Evolutionary conservation across 805 yeast genomes (phyloP), one percentile per base, ranked within the genome.

Genomic region (Suhomyces kilbournensis): DNA sequence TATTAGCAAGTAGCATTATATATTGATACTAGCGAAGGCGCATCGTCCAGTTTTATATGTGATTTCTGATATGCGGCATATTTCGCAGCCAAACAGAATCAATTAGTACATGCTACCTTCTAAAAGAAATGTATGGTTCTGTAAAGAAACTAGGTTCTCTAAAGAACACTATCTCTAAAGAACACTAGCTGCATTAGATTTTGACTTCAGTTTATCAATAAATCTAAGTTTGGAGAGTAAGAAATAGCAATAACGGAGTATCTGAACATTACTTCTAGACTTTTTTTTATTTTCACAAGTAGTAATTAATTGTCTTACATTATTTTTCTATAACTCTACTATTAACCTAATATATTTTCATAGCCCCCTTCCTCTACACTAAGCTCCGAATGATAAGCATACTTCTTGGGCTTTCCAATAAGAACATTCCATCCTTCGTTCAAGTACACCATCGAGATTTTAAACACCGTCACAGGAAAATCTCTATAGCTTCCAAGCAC

Each of bases 381-480:
- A 17, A 46, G 48, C 22, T 22, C 48, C 6, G 48, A 46, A 15
- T 46, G 44, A 22, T 46, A 46, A 7, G 49, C 49, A 42, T 44
- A 54, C 10, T 20, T 34, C 25, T 26, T 30, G 4, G 65, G 71
- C 43, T 77, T 78, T n/a, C 96, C 96, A 51, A 90, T 77, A 63
- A 90, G 88, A 35, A 65, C 66, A 62, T 86, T 84, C 97, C 97
- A 93, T 66, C 80, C 76, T 39, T 75, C 71, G 53, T 78, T 79
- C 35, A 80, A 45, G 54, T 83, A 74, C 50, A 76, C 71, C 47
- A 90, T 57, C 8, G 70, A 57, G 51, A 82, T 57, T 35, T 80
- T 77, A 70, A 79, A 82, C 1, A 88, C 40, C 50, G 83, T 79
- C 51, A 74, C 73, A 9, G 97, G 97, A 56, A 93, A 78, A 39